A percentile compares a stretch with the other conserved stretches of the same genome.
Conservation (phyloP, 352 stramenopile genomes). For the Pythium volutum region DNA sequence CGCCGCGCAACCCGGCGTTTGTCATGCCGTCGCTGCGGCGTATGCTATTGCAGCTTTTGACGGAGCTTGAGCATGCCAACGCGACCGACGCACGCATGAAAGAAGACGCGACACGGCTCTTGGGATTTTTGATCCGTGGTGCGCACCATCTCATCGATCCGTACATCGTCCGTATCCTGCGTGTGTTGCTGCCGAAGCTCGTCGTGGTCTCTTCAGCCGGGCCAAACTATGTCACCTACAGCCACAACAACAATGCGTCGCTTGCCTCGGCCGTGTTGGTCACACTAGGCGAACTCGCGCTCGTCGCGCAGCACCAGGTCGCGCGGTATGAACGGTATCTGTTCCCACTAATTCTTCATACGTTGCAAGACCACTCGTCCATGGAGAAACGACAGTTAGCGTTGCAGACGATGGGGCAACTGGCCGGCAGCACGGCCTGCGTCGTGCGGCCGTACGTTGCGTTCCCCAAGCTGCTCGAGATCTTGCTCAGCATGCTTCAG, state of each 20-base stretch:
- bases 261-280: slow-evolving; percentile 69
- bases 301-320: slow-evolving; percentile 89
- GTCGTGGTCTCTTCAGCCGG: slow-evolving; percentile 38
- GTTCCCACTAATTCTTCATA: slow-evolving; percentile 95
- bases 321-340: slow-evolving; percentile 93
- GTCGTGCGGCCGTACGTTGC: slow-evolving; percentile 95
- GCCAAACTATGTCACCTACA: slow-evolving; percentile 20
- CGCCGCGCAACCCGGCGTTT: slow-evolving; percentile 93
- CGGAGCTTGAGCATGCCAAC: slow-evolving; percentile 90
- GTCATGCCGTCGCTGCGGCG: slow-evolving; percentile 93
- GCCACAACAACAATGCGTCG: slow-evolving; percentile 57
- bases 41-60: slow-evolving; percentile 94
- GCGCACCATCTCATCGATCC: slow-evolving; percentile 86
- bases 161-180: slow-evolving; percentile 72
- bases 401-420: slow-evolving; percentile 93
- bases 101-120: slow-evolving; percentile 88
- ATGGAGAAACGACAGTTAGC: slow-evolving; percentile 95
- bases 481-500: slow-evolving; percentile 93
- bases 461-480: slow-evolving; percentile 94
- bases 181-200: slow-evolving; percentile 86
- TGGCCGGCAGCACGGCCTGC: slow-evolving; percentile 92
- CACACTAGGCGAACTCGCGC: slow-evolving; percentile 90
- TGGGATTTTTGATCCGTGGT: slow-evolving; percentile 80
- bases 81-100: slow-evolving; percentile 75
- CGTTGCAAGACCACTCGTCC: slow-evolving; percentile 95